Evolutionary conservation across 2,329 filamentous ascomycete genomes (phyloP).

Genomic region (Aciculosporium take): DNA sequence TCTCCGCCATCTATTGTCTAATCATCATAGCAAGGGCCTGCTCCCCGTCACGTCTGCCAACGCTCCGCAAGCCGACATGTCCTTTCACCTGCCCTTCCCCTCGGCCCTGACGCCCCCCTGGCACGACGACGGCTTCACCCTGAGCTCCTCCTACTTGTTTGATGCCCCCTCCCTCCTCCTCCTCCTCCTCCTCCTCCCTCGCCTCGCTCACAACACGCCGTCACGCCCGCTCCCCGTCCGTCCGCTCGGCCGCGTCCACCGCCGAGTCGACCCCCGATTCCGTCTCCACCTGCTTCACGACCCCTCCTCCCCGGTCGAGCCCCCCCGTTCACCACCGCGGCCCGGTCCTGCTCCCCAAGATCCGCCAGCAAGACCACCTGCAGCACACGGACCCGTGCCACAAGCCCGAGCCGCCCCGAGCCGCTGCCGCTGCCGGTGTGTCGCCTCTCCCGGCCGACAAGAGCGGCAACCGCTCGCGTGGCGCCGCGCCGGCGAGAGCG

Average conservation of each 20-base stretch:
- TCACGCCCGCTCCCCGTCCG: slow-evolving; percentile 49
- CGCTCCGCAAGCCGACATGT: slow-evolving; percentile 48
- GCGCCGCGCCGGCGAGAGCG: slow-evolving; percentile 12
- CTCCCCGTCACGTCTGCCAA: no score
- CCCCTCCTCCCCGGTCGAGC: slow-evolving; percentile 49
- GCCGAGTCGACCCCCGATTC: slow-evolving; percentile 44
- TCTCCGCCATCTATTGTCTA: neutral
- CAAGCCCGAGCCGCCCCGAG: slow-evolving; percentile 11
- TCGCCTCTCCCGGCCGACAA: slow-evolving; percentile 2
- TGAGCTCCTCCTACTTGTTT: slow-evolving; percentile 31
- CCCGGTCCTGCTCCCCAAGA: slow-evolving; percentile 70
- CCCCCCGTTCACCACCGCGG: slow-evolving; percentile 68
- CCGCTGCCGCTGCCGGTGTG: no score
- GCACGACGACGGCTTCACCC: slow-evolving; percentile 9
- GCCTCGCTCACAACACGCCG: slow-evolving; percentile 42
- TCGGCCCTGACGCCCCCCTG: slow-evolving; percentile 16
- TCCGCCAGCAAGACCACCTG: slow-evolving; percentile 74
- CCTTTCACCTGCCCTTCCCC: slow-evolving; percentile 47
- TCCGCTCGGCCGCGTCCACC: slow-evolving; percentile 47
- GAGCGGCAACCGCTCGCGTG: neutral
- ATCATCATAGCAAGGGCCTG: no score
- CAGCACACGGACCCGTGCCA: slow-evolving; percentile 44
- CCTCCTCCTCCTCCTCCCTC: slow-evolving; percentile 49
- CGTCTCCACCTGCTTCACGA: slow-evolving; percentile 52
- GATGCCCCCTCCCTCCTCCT: slow-evolving; percentile 41